A percentile compares a stretch with the other conserved stretches of the same genome.
Conservation (phyloP, 2,329 filamentous ascomycete genomes). For the Alternaria ethzedia region DNA sequence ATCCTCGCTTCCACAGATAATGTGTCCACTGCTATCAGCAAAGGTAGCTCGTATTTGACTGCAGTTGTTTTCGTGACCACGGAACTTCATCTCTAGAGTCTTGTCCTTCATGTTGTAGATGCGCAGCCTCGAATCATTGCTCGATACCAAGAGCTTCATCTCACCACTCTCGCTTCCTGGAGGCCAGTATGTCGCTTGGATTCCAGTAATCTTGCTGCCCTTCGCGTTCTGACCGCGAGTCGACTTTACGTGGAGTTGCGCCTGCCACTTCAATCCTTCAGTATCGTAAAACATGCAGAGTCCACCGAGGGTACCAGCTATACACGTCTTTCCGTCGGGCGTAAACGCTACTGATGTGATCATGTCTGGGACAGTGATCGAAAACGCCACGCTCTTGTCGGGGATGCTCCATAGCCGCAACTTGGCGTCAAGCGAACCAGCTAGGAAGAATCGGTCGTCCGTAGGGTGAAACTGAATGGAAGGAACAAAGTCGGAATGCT, state of each 20-base stretch:
- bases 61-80: slow-evolving; percentile 86
- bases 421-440: slow-evolving; percentile 88
- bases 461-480: slow-evolving; percentile 93
- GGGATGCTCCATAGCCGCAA: slow-evolving; percentile 95
- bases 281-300: slow-evolving; percentile 92
- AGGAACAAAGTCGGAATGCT: slow-evolving; percentile 93
- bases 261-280: slow-evolving; percentile 81
- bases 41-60: slow-evolving; percentile 91
- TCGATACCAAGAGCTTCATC: slow-evolving; percentile 85
- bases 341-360: slow-evolving; percentile 95
- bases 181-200: slow-evolving; percentile 73
- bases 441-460: slow-evolving; percentile 95
- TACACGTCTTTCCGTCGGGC: slow-evolving; percentile 86
- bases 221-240: slow-evolving; percentile 92
- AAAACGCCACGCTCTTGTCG: slow-evolving; percentile 89
- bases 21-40: slow-evolving; percentile 82
- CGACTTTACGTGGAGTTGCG: slow-evolving; percentile 91
- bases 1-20: slow-evolving; percentile 94
- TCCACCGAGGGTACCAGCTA: slow-evolving; percentile 86
- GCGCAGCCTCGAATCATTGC: slow-evolving; percentile 90
- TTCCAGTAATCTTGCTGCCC: slow-evolving; percentile 96
- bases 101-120: slow-evolving; percentile 89
- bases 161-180: slow-evolving; percentile 66
- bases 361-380: slow-evolving; percentile 78
- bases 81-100: slow-evolving; percentile 84